Evolutionary conservation across 768 basidiomycete species (phyloP).

Genomic region (Lactarius psammicola): DNA sequence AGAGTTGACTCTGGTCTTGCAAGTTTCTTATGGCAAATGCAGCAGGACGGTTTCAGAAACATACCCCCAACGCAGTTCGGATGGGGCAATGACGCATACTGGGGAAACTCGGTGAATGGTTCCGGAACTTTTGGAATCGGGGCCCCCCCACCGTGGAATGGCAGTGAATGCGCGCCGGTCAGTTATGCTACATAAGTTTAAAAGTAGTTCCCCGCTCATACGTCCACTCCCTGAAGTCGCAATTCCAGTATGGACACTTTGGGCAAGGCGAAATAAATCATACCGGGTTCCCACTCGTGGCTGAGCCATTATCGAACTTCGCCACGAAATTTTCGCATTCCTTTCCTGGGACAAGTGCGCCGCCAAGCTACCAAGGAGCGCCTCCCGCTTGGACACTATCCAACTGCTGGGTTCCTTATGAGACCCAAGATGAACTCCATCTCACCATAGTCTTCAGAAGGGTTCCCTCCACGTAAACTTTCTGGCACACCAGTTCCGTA

Average conservation of each 20-base stretch:
- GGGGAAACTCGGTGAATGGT: neutral
- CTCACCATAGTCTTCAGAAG: conserved; percentile 13
- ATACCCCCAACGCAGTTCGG: too few relatives aligned
- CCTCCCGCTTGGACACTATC: neutral
- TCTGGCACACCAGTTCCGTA: neutral
- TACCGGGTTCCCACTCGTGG: neutral
- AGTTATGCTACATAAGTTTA: neutral
- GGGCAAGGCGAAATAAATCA: neutral
- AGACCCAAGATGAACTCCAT: conserved; percentile 8
- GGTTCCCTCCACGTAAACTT: neutral
- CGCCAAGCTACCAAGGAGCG: neutral
- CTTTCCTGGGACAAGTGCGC: neutral
- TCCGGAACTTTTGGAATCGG: neutral
- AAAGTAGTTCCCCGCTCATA: neutral
- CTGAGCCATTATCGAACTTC: neutral
- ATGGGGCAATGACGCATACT: neutral
- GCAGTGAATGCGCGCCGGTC: neutral
- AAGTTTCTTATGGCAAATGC: neutral
- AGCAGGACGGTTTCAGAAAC: neutral
- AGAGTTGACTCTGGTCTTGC: neutral
- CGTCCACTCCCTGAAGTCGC: neutral
- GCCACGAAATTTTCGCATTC: neutral
- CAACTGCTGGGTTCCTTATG: conserved; percentile 2
- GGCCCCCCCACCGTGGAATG: neutral
- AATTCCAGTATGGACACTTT: neutral